A percentile compares a stretch with the other conserved stretches of the same genome.
These are phyloP conservation scores for Sanguinoderma infundibulare DNA, from an alignment of 1,284 basidiomycete species.

Conservation along the genomic window DNA sequence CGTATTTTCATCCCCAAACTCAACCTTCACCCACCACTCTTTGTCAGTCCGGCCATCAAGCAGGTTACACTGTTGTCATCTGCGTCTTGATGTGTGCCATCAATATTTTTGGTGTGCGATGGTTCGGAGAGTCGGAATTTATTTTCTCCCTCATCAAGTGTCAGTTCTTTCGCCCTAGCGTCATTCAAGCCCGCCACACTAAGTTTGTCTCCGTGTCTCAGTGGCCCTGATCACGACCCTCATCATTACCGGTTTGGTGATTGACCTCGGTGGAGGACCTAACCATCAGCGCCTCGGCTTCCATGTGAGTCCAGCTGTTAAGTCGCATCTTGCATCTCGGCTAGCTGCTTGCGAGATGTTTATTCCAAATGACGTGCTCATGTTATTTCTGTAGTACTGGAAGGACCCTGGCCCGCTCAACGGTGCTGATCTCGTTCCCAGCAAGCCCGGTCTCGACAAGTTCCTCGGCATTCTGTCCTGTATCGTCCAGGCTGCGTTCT, in stretches of 20 bases:
- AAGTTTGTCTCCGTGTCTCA: conserved; percentile 25
- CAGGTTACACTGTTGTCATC: conserved; percentile 68
- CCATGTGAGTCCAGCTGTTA: conserved; percentile 41
- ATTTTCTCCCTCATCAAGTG: conserved; percentile 66
- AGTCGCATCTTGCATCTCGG: neutral
- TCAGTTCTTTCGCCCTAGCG: conserved; percentile 34
- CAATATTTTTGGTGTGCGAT: conserved; percentile 80
- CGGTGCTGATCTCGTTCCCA: conserved; percentile 49
- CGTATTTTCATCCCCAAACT: neutral
- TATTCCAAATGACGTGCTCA: neutral
- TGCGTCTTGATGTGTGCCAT: conserved; percentile 64
- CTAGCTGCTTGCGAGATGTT: neutral
- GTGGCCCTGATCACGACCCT: conserved; percentile 63
- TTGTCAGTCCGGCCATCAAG: conserved; percentile 49
- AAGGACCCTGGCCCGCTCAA: conserved; percentile 66
- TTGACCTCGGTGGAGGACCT: conserved; percentile 77
- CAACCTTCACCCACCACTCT: neutral
- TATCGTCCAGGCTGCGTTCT: conserved; percentile 82
- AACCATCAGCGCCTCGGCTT: conserved; percentile 63
- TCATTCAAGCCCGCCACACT: neutral
- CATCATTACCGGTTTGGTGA: conserved; percentile 66
- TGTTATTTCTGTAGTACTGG: conserved; percentile 58
- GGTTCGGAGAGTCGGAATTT: conserved; percentile 57
- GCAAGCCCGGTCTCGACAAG: conserved; percentile 49
- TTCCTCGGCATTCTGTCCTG: conserved; percentile 74